Evolutionary conservation across 345 rosid genomes (phyloP).

Genomic region (Eucalyptus cloeziana): DNA sequence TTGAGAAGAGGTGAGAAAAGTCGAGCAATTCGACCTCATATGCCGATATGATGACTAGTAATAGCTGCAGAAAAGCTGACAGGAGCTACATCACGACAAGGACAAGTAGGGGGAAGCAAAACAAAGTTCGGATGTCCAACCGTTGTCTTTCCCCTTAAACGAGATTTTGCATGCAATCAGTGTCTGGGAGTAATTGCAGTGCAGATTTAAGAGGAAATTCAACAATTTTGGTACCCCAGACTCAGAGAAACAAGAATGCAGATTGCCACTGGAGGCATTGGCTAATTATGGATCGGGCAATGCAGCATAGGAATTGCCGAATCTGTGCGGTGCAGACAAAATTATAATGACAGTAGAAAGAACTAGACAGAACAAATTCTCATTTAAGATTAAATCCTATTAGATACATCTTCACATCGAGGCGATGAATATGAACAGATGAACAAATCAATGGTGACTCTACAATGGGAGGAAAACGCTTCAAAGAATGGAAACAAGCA

Average conservation of each 20-base stretch:
- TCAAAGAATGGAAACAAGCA: background rate
- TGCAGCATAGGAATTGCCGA: background rate
- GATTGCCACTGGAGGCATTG: background rate
- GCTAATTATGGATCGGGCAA: background rate
- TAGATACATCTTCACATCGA: background rate
- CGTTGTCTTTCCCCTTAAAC: background rate
- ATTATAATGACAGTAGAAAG: background rate
- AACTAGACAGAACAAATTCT: background rate
- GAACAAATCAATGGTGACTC: background rate
- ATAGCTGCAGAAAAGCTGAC: background rate
- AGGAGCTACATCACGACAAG: background rate
- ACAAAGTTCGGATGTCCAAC: background rate
- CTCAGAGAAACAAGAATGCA: background rate
- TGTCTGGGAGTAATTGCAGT: background rate
- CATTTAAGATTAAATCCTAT: background rate
- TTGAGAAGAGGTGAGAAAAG: background rate
- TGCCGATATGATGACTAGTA: background rate
- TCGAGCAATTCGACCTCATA: background rate
- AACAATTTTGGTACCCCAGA: background rate
- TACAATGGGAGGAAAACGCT: background rate
- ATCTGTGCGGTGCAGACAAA: background rate
- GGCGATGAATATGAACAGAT: slow-evolving; percentile 2
- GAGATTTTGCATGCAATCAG: background rate
- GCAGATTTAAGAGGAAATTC: background rate
- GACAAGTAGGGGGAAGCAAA: background rate